These are phyloP conservation scores for Elsinoe perseae DNA, from an alignment of 2,329 filamentous ascomycete species.

Conservation along the genomic window DNA sequence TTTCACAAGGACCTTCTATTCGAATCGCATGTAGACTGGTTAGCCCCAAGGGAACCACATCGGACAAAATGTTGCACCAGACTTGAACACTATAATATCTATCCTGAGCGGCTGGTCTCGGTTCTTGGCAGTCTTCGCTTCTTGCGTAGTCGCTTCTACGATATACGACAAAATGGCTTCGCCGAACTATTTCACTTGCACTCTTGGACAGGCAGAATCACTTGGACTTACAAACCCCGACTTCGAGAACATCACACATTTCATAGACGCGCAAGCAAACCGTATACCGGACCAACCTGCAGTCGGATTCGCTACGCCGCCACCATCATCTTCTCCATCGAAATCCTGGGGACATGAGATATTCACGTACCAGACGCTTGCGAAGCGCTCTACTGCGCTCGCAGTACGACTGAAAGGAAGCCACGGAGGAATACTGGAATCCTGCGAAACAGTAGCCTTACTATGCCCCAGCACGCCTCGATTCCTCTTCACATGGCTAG, in stretches of 20 bases:
- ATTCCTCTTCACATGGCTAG: conserved; percentile 55
- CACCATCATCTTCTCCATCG: not conserved
- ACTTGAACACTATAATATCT: not conserved
- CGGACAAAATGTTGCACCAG: not conserved
- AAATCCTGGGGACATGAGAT: conserved; percentile 26
- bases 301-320: conserved; percentile 42
- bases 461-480: conserved; percentile 50
- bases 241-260: conserved; percentile 42
- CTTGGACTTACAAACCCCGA: conserved; percentile 30
- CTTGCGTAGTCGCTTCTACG: not conserved
- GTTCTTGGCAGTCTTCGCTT: no score
- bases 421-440: conserved; percentile 19
- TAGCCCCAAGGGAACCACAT: not conserved
- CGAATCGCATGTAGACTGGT: not conserved
- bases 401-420: conserved; percentile 27
- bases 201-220: conserved; percentile 47
- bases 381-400: conserved; percentile 30
- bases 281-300: conserved; percentile 36
- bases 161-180: conserved; percentile 18
- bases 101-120: no score
- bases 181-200: conserved; percentile 54
- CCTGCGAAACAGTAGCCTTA: conserved; percentile 41
- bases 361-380: conserved; percentile 29
- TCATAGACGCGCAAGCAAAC: conserved; percentile 44
- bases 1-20: not conserved